Percentiles rank a stretch among this genome's conserved stretches.
Conservation (phyloP, 2,329 filamentous ascomycete genomes). For the Xylaria hypoxylon region DNA sequence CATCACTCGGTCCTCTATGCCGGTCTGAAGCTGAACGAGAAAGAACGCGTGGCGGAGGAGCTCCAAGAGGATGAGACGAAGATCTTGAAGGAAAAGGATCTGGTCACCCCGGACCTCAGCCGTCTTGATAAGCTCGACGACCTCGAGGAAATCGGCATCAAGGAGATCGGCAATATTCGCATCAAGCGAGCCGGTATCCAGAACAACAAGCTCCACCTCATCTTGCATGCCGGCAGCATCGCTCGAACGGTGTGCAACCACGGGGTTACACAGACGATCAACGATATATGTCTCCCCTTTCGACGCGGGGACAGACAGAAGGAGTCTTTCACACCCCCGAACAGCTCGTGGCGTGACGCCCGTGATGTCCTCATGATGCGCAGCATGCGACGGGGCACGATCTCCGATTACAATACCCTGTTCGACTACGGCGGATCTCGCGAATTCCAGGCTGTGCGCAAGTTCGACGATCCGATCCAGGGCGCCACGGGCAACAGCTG, state of each 20-base stretch:
- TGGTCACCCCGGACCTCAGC: slow-evolving; percentile 58
- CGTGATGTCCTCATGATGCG: slow-evolving; percentile 54
- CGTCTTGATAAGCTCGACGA: slow-evolving; percentile 53
- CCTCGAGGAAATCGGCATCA: slow-evolving; percentile 56
- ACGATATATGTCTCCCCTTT: slow-evolving; percentile 56
- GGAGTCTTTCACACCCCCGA: slow-evolving; percentile 54
- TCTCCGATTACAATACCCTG: slow-evolving; percentile 51
- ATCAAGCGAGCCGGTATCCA: slow-evolving; percentile 57
- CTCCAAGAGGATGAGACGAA: slow-evolving; percentile 55
- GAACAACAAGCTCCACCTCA: slow-evolving; percentile 59
- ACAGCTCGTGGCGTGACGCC: slow-evolving; percentile 57
- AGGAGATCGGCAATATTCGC: slow-evolving; percentile 52
- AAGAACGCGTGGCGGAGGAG: slow-evolving; percentile 54
- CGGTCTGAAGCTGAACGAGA: slow-evolving; percentile 56
- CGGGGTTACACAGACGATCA: slow-evolving; percentile 56
- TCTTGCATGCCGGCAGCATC: slow-evolving; percentile 53
- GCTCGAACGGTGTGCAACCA: slow-evolving; percentile 55
- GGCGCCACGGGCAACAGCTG: slow-evolving; percentile 57
- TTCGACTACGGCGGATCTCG: slow-evolving; percentile 27
- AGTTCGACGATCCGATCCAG: slow-evolving; percentile 59
- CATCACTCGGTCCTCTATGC: slow-evolving; percentile 57
- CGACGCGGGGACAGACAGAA: slow-evolving; percentile 45
- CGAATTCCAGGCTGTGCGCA: slow-evolving; percentile 43
- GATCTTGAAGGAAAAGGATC: slow-evolving; percentile 57
- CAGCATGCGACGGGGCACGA: slow-evolving; percentile 47